Conservation (phyloP, 2,329 filamentous ascomycete species). For the Colletotrichum musae region DNA sequence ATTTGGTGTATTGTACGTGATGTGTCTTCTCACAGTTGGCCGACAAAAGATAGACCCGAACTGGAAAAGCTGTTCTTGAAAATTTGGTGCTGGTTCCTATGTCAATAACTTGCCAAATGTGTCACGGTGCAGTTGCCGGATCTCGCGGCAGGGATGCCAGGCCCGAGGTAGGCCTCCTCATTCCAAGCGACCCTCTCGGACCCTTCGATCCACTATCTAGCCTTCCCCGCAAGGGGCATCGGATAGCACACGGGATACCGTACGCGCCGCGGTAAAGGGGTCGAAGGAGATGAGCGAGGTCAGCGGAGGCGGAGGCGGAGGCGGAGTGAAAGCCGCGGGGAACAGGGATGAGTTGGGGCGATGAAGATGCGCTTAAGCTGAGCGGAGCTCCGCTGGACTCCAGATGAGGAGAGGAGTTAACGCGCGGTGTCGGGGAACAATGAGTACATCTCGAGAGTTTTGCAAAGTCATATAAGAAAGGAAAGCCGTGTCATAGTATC, state of each 20-base stretch:
- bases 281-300: neutral
- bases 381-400: slow-evolving; percentile 28
- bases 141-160: no score
- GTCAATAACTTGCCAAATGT: no score
- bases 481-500: no score
- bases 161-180: no score
- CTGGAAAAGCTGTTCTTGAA: no score
- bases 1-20: no score
- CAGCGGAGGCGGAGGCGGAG: slow-evolving; percentile 29
- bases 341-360: neutral
- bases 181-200: no score
- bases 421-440: neutral
- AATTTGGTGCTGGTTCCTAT: no score
- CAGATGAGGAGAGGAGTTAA: neutral
- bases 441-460: neutral
- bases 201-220: neutral
- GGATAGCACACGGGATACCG: neutral
- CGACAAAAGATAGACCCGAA: no score
- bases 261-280: neutral
- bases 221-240: neutral
- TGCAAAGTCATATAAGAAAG: no score
- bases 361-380: neutral
- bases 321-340: slow-evolving; percentile 26
- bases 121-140: no score
- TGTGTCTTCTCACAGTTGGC: no score